A percentile compares a stretch with the other conserved stretches of the same genome.
Evolutionary conservation across 2,329 filamentous ascomycete genomes (phyloP).

Genomic region (Ilyonectria mors-panacis): DNA sequence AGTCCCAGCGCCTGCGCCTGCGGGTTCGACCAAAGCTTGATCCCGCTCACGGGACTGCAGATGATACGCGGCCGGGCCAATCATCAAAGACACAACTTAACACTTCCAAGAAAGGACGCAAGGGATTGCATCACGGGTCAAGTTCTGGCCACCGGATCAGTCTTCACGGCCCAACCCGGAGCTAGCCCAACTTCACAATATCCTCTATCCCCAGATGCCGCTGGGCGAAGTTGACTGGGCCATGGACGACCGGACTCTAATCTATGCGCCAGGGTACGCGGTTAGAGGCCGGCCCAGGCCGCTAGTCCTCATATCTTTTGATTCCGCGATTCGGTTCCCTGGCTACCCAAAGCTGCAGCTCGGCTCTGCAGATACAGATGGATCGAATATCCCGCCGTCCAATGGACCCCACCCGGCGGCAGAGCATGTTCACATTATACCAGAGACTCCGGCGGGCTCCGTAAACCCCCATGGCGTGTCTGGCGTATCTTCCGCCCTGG

Average conservation of each 20-base stretch:
- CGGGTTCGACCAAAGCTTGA: conserved; percentile 42
- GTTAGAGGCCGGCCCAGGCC: conserved; percentile 32
- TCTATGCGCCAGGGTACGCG: conserved; percentile 55
- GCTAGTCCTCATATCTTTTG: conserved; percentile 50
- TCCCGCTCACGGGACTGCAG: not conserved
- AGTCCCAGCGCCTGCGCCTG: conserved; percentile 60
- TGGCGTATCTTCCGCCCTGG: not conserved
- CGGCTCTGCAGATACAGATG: not conserved
- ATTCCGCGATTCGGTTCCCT: conserved; percentile 46
- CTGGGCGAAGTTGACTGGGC: conserved; percentile 57
- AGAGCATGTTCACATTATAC: not conserved
- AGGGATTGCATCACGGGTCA: conserved; percentile 8
- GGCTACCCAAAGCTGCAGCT: conserved; percentile 34
- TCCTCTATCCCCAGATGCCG: conserved; percentile 53
- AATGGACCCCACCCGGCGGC: not conserved
- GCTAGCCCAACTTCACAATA: conserved; percentile 48
- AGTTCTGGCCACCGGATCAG: conserved; percentile 45
- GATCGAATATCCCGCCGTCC: not conserved
- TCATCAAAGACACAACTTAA: not conserved
- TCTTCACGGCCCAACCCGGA: conserved; percentile 6
- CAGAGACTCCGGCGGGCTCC: not conserved
- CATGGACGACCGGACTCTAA: conserved; percentile 63
- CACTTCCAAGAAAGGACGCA: not conserved
- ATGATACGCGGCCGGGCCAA: not conserved
- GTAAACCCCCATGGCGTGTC: not conserved